Evolutionary conservation across 2,329 filamentous ascomycete species (phyloP), one percentile per base, ranked within the genome.

Genomic region (Diaporthe sp.): DNA sequence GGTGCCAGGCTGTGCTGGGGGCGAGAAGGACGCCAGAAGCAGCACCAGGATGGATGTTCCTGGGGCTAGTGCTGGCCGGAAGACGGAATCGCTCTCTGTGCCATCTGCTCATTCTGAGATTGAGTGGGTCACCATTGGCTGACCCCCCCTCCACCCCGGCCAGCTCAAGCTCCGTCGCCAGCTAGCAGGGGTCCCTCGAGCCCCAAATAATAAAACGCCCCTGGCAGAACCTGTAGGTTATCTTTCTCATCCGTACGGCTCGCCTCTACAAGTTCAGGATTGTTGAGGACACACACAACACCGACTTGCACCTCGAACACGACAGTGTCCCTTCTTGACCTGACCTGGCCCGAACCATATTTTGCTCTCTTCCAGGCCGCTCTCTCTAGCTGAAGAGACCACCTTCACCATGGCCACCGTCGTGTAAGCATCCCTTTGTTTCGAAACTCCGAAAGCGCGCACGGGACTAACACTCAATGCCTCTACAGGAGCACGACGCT

Each of bases 21-120:
- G 63, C 63, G 22, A 25, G 0, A 67, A 49, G 42, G 53, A 39
- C 51, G 51, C 47, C 68, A 57, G 37, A 28, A 34, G 42, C 34
- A 68, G 51, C 71, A 44, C 57, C 22, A 44, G 58, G 47, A 71
- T 49, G 55, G 55, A 34, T 63, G 71, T 60, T 72, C 63, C 53
- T 42, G 57, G 73, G 49, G 8, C 51, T 44, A 70, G 61, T 60
- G 49, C 42, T 60, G 79, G 58, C 75, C 82, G 82, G 82, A 82
- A 81, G 77, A 75, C 83, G 82, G 83, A 80, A 83, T 75, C 70
- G 75, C 71, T 77, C 78, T 76, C 77, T 78, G 75, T 72, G 53
- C 71, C 78, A 82, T 84, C 82, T 83, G 80, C 82, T 83, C 82
- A 84, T 84, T 82, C 80, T 83, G 79, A 79, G 78, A 79, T 47